These are phyloP conservation scores for Piper longum DNA, from an alignment of 164 flowering plant genomes.

Conservation along the genomic window DNA sequence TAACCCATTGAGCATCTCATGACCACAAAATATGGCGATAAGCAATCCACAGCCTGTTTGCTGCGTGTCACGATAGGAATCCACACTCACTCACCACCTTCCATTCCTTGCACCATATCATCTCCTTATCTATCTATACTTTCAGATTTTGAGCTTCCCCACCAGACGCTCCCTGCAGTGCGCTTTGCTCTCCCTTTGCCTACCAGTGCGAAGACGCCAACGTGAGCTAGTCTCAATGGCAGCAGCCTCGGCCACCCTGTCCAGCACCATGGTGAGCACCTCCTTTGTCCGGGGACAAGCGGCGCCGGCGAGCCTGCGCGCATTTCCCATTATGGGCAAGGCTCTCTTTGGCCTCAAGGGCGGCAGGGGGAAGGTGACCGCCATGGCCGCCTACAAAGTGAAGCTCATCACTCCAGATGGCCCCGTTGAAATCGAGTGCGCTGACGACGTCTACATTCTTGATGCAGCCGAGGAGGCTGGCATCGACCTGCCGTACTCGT, in stretches of 20 bases:
- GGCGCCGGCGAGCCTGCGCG: slow-evolving; percentile 15
- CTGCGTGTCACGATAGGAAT: slow-evolving; percentile 38
- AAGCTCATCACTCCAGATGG: slow-evolving; percentile 41
- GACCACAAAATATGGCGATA: slow-evolving; percentile 9
- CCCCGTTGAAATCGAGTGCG: slow-evolving; percentile 24
- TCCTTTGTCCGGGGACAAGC: slow-evolving; percentile 25
- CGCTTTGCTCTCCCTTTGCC: neutral
- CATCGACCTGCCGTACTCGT: slow-evolving; percentile 73
- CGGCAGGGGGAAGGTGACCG: slow-evolving; percentile 19
- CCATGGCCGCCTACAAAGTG: slow-evolving; percentile 50
- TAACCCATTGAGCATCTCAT: neutral
- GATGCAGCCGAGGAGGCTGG: slow-evolving; percentile 66
- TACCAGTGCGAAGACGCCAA: neutral
- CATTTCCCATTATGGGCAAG: slow-evolving; percentile 19
- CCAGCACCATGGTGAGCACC: slow-evolving; percentile 31
- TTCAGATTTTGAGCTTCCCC: neutral
- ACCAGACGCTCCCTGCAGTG: neutral
- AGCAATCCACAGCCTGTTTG: slow-evolving; percentile 13
- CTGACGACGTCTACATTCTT: slow-evolving; percentile 49
- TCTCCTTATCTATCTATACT: too few species aligned
- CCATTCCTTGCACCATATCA: neutral
- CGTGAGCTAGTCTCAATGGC: slow-evolving; percentile 4
- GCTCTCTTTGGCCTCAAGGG: slow-evolving; percentile 36
- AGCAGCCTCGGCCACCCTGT: slow-evolving; percentile 21
- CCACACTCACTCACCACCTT: slow-evolving; percentile 2